Percentiles rank a stretch among this genome's conserved stretches.
Conservation (phyloP, 2,329 filamentous ascomycete species). For the Trichoderma atroviride region DNA sequence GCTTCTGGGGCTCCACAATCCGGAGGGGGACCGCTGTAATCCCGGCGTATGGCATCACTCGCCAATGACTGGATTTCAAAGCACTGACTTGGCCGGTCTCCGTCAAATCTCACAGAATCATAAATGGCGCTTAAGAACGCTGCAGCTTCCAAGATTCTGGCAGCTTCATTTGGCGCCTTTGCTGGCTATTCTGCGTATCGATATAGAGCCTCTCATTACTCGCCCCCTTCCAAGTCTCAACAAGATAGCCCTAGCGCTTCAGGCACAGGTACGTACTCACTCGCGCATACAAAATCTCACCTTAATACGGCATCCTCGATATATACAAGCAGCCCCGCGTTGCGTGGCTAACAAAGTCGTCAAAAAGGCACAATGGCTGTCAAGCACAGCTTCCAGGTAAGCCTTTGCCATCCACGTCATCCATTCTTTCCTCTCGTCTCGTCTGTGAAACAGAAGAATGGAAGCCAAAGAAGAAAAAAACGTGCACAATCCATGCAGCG, state of each 20-base stretch:
- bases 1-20: conserved; percentile 11
- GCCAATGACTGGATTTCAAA: conserved; percentile 28
- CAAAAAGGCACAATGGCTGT: conserved; percentile 45
- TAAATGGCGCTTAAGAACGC: conserved; percentile 27
- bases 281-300: not conserved
- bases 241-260: conserved; percentile 20
- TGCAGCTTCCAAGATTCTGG: conserved; percentile 34
- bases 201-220: conserved; percentile 32
- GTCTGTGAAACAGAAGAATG: conserved; percentile 1
- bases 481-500: conserved; percentile 15
- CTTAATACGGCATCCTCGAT: not conserved
- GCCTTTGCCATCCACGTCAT: conserved; percentile 17
- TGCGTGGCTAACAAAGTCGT: conserved; percentile 23
- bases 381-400: conserved; percentile 52
- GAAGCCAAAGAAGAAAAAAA: not conserved
- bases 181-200: conserved; percentile 37
- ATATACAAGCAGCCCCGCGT: not conserved
- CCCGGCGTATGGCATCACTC: conserved; percentile 24
- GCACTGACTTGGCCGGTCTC: conserved; percentile 11
- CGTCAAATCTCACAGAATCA: not conserved
- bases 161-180: conserved; percentile 37
- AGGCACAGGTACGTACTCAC: not conserved
- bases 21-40: conserved; percentile 18
- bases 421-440: not conserved
- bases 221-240: conserved; percentile 29